Evolutionary conservation across 202 grass and related monocot species (phyloP).

Genomic region (Dendrocalamus latiflorus): DNA sequence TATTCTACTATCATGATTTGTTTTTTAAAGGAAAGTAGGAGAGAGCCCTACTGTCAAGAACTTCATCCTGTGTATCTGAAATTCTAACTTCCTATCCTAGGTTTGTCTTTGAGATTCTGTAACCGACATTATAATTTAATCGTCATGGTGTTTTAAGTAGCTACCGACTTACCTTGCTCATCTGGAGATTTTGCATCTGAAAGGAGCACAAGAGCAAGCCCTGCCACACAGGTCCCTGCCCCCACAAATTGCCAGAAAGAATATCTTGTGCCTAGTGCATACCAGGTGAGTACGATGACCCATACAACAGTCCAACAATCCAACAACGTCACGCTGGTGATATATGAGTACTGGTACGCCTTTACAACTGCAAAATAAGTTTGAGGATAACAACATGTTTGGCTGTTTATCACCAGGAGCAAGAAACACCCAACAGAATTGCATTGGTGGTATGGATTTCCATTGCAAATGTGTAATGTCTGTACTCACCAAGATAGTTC

Average conservation of each 20-base stretch:
- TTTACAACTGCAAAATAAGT: conserved; percentile 53
- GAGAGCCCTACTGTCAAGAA: background rate
- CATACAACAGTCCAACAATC: conserved; percentile 86
- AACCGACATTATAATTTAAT: background rate
- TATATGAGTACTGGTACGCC: conserved; percentile 88
- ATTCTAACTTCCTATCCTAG: background rate
- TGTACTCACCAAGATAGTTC: conserved; percentile 66
- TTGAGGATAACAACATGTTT: background rate
- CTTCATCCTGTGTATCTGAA: background rate
- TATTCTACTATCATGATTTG: conserved; percentile 9
- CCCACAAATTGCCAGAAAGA: conserved; percentile 58
- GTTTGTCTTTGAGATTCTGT: background rate
- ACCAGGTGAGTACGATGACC: conserved; percentile 81
- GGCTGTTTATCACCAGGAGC: background rate
- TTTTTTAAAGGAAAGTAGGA: background rate
- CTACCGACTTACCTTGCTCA: conserved; percentile 29
- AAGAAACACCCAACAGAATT: background rate
- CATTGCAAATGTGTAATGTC: background rate
- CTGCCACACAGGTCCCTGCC: conserved; percentile 54
- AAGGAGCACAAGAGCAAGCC: conserved; percentile 75
- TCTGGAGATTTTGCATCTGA: conserved; percentile 49
- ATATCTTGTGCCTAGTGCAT: conserved; percentile 70
- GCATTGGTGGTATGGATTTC: background rate
- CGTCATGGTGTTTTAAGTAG: background rate
- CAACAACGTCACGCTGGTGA: conserved; percentile 79